Percentiles rank a stretch among this genome's conserved stretches.
These are phyloP conservation scores for Tephrocybe sp. DNA, from an alignment of 768 basidiomycete genomes.

Conservation along the genomic window DNA sequence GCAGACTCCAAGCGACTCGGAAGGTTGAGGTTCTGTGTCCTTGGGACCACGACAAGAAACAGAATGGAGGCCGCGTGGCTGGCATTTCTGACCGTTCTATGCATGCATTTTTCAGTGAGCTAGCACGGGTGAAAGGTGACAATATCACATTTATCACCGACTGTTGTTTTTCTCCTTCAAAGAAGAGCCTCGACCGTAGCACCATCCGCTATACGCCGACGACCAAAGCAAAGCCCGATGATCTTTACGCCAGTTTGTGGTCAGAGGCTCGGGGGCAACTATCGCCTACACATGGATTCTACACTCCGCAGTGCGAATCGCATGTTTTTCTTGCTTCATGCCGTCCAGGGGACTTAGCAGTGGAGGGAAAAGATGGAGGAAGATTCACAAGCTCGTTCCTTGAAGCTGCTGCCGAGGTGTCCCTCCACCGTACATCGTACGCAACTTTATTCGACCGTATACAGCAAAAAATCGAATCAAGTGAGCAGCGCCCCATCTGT, in stretches of 20 bases:
- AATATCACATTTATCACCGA: constrained; percentile 72
- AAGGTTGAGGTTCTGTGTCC: constrained; percentile 63
- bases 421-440: constrained; percentile 57
- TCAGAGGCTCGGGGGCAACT: constrained; percentile 38
- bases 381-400: constrained; percentile 60
- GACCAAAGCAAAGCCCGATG: constrained; percentile 49
- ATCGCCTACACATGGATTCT: constrained; percentile 42
- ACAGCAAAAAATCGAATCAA: constrained; percentile 31
- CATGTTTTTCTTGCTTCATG: constrained; percentile 63
- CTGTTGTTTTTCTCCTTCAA: constrained; percentile 55
- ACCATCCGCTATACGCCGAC: constrained; percentile 63
- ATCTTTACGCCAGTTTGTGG: constrained; percentile 60
- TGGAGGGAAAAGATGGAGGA: constrained; percentile 64
- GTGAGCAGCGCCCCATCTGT: constrained; percentile 50
- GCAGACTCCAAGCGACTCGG: constrained; percentile 18
- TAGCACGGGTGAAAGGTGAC: constrained; percentile 58
- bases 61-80: constrained; percentile 44
- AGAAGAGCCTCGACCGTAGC: constrained; percentile 43
- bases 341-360: constrained; percentile 50
- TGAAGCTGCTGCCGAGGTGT: constrained; percentile 39
- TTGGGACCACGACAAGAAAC: constrained; percentile 61
- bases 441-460: constrained; percentile 46
- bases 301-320: constrained; percentile 36
- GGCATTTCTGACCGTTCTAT: constrained; percentile 73
- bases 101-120: constrained; percentile 57